phyloP scores from a whole-genome alignment of 2,329 filamentous ascomycete species.

The Colletotrichum sp. region DNA sequence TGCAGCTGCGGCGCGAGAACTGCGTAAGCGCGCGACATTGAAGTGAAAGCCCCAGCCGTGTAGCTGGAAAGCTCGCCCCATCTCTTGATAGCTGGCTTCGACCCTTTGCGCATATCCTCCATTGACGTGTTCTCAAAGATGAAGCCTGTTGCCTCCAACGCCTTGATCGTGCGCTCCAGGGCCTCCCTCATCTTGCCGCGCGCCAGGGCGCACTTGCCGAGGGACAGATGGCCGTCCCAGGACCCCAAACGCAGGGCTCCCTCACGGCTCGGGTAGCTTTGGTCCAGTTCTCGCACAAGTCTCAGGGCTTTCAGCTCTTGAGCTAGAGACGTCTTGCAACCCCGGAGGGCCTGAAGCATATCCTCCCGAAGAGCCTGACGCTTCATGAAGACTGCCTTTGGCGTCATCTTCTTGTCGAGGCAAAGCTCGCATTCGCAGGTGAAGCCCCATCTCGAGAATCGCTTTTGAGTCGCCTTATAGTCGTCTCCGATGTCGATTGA shows the following conservation, averaged over 20 bases:
- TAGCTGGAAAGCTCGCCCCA: slow-evolving; percentile 26
- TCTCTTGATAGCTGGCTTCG: slow-evolving; percentile 21
- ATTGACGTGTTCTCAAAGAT: slow-evolving; percentile 21
- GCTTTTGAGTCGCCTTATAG: slow-evolving; percentile 34
- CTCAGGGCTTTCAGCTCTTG: not conserved
- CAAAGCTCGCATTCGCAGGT: slow-evolving; percentile 47
- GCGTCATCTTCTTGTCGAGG: slow-evolving; percentile 26
- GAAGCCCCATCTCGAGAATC: slow-evolving; percentile 44
- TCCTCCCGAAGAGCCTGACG: slow-evolving; percentile 17
- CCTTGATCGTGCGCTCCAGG: slow-evolving; percentile 25
- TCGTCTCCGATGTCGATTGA: slow-evolving; percentile 21
- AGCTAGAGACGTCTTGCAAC: not conserved
- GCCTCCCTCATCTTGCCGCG: slow-evolving; percentile 1
- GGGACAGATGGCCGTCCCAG: slow-evolving; percentile 22
- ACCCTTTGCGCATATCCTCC: not conserved
- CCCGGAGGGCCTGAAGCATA: not conserved
- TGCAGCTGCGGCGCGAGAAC: slow-evolving; percentile 27
- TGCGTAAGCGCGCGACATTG: slow-evolving; percentile 22
- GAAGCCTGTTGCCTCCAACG: slow-evolving; percentile 31
- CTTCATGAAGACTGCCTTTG: slow-evolving; percentile 1
- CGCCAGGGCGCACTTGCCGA: slow-evolving; percentile 5
- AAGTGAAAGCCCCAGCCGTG: slow-evolving; percentile 16
- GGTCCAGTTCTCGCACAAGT: slow-evolving; percentile 26
- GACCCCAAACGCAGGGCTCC: slow-evolving; percentile 23
- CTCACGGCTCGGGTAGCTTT: slow-evolving; percentile 20